Evolutionary conservation across 495 filamentous ascomycete genomes (phyloP), one percentile per base, ranked within the genome.

Genomic region (Rhypophila decipiens): DNA sequence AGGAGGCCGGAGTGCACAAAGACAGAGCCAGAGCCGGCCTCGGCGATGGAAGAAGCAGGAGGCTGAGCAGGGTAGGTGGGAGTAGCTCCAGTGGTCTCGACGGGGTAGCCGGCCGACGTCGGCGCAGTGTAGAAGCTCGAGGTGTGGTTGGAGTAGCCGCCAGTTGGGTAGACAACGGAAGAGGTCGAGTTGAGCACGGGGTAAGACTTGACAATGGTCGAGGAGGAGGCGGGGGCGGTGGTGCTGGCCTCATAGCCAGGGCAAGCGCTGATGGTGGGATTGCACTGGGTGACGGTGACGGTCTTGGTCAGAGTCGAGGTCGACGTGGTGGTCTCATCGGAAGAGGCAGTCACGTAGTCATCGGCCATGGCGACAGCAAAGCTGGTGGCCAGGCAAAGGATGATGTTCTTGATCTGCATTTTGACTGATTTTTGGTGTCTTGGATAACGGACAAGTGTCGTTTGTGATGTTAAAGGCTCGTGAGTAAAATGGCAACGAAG

Each of bases 251-350:
- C 58, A 57, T 44, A 58, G 49, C 61, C 52, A 24, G 74, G 66
- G 69, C 76, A 69, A 46, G 63, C 56, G 42, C 73, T 64, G 58
- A 61, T 60, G 27, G 61, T 65, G 8, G 69, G 65, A 56, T 65
- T 70, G 65, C 71, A 72, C 60, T 66, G 50, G 46, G 69, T 72
- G 54, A 74, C 67, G 53, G 73, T 74, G 58, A 72, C 55, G 23
- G 69, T 72, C 43, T 63, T 52, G 27, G 71, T 72, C 53, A 69
- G 50, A 47, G 67, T 70, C 44, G 61, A 59, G 21, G 69, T 72
- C 49, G 68, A 65, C 36, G 72, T 62, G 36, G 49, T 58, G 39
- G 57, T 48, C 38, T 31, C 45, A 35, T 58, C 56, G n/a, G n/a
- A n/a, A n/a, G n/a, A n/a, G n/a, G n/a, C n/a, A n/a, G n/a, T n/a